Base-by-base conservation (phyloP, 2,329 filamentous ascomycete genomes). In the Sclerotinia glacialis region DNA sequence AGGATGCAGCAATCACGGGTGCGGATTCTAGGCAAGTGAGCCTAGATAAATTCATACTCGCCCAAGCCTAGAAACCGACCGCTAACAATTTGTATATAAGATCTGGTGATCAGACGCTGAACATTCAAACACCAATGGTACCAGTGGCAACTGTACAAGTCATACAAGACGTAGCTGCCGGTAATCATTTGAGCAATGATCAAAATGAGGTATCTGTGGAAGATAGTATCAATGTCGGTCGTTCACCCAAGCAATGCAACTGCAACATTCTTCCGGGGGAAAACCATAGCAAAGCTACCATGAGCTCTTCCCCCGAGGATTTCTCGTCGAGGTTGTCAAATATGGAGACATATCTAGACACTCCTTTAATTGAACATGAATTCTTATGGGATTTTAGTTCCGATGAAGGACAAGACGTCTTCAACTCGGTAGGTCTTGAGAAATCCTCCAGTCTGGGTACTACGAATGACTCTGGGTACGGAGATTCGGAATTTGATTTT, bases 381-480 rank as follows among this genome's bases (percentile, higher is more conserved):
- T 44, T 42, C 8, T 44, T 42, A 23, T 63, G 60, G 60, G 47
- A 63, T 28, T 63, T 63, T 44, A n/a, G 34, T 54, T 28, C 47
- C 9, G 18, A 63, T 7, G 40, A 53, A 28, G 49, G 47, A 31
- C 6, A 34, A 14, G 34, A 63, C 2, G 37, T 31, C 26, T 11
- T 63, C 26, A 46, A 16, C 5, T 46, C 40, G 18, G 5, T 9
- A 9, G 40, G 9, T 1, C 40, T n/a, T 14, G 55, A 46, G 12
- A 11, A 50, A 9, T 5, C 50, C 5, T 54, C 44, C 2, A 31
- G 37, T 46, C 34, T 12, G 23, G 34, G 42, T 54, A 28, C 23
- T 26, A 31, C 42, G 26, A 11, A 54, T n/a, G 21, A 54, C n/a
- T 28, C 47, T 1, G 47, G n/a, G 21, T 63, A 63, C 18, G 47